These are phyloP conservation scores for Echites panduratus DNA, from an alignment of 257 asterid species.

Conservation along the genomic window DNA sequence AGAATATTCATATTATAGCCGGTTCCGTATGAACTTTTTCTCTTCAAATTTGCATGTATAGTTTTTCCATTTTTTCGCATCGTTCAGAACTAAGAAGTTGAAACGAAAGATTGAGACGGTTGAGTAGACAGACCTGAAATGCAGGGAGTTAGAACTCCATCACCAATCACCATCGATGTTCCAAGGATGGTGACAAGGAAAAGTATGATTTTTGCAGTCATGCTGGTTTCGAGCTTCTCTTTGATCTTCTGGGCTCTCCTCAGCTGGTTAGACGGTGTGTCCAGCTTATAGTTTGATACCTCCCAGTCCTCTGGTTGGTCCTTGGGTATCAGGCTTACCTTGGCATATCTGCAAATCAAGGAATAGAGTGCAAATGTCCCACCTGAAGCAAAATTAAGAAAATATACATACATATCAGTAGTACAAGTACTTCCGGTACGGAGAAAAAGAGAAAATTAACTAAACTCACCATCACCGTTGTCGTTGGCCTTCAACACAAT, in stretches of 20 bases:
- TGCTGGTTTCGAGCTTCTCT: conserved; percentile 37
- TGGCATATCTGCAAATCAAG: conserved; percentile 51
- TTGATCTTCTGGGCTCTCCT: conserved; percentile 34
- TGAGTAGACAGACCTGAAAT: conserved; percentile 42
- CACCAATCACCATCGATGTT: conserved; percentile 88
- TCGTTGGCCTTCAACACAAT: conserved; percentile 71
- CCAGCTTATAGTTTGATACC: conserved; percentile 39
- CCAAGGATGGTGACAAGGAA: conserved; percentile 58
- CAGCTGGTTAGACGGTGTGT: conserved; percentile 24
- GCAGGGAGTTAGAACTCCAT: conserved; percentile 72
- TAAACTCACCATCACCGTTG: conserved; percentile 64
- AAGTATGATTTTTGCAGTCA: conserved; percentile 26
- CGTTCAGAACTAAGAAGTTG: neutral
- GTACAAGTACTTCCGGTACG: no score
- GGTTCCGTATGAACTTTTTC: neutral
- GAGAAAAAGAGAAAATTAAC: neutral
- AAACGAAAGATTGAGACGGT: neutral
- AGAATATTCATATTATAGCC: no score
- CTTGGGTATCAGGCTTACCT: conserved; percentile 51
- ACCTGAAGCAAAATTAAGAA: conserved; percentile 26
- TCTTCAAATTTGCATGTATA: neutral
- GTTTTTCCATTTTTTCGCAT: neutral
- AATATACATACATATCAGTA: no score
- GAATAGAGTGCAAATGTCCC: conserved; percentile 79
- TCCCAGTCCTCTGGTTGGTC: conserved; percentile 42